A percentile compares a stretch with the other conserved stretches of the same genome.
Conservation (phyloP, 805 yeast genomes). For the Sugiyamaella floridensis region DNA sequence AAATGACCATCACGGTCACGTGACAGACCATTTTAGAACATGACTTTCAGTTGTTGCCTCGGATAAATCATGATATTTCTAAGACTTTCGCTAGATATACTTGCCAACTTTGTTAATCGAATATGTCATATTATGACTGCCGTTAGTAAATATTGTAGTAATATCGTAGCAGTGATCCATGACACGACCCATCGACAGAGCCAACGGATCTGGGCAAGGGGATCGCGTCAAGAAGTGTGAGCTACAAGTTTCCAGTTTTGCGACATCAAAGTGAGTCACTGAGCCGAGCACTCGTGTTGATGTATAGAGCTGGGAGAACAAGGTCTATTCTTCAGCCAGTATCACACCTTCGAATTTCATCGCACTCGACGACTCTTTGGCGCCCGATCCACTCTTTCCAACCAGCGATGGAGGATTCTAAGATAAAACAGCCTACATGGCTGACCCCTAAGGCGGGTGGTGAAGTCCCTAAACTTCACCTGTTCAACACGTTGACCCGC, state of each 20-base stretch:
- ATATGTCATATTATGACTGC: too few relatives aligned
- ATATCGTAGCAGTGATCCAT: too few relatives aligned
- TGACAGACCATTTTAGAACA: too few relatives aligned
- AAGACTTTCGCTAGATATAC: too few relatives aligned
- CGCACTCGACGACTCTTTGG: neutral
- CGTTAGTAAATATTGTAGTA: too few relatives aligned
- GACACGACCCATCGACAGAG: too few relatives aligned
- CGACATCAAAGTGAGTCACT: neutral
- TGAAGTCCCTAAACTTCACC: slow-evolving; percentile 36
- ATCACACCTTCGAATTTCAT: neutral
- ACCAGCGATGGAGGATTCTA: slow-evolving; percentile 4
- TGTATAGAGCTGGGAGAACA: neutral
- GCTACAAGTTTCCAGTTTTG: too few relatives aligned
- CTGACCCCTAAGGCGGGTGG: neutral
- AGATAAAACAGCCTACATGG: slow-evolving; percentile 5
- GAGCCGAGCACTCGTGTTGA: neutral
- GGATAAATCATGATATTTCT: too few relatives aligned
- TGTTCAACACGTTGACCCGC: slow-evolving; percentile 81
- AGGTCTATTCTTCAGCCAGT: neutral
- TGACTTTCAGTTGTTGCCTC: too few relatives aligned
- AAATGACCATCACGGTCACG: too few relatives aligned
- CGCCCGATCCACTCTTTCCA: neutral
- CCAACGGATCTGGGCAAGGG: neutral
- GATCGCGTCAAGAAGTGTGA: neutral
- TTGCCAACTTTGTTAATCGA: too few relatives aligned